phyloP scores from a whole-genome alignment of 441 rosid genomes.

The Biscutella laevigata region DNA sequence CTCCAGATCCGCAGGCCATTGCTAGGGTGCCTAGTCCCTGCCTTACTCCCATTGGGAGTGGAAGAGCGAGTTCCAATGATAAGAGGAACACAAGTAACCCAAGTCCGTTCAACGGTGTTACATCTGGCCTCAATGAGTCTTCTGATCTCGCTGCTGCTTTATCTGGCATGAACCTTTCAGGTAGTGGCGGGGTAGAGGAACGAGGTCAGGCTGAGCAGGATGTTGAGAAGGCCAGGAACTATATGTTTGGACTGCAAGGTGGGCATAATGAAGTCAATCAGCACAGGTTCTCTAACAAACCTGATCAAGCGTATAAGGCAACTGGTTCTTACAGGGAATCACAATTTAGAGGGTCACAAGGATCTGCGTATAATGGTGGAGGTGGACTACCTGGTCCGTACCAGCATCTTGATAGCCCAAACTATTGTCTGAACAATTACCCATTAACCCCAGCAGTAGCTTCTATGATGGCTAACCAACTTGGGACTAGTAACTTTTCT shows the following conservation, averaged over 20 bases:
- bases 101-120: conserved; percentile 45
- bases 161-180: conserved; percentile 61
- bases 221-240: conserved; percentile 42
- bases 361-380: conserved; percentile 43
- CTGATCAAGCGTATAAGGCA: conserved; percentile 45
- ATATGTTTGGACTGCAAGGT: conserved; percentile 47
- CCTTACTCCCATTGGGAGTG: conserved; percentile 76
- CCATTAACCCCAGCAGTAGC: conserved; percentile 52
- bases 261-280: conserved; percentile 44
- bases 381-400: conserved; percentile 40
- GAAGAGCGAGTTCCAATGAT: conserved; percentile 50
- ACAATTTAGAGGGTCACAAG: conserved; percentile 59
- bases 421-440: conserved; percentile 46
- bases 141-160: conserved; percentile 50
- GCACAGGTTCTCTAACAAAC: conserved; percentile 35
- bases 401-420: conserved; percentile 42
- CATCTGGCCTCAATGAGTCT: conserved; percentile 47
- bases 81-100: conserved; percentile 45
- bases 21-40: conserved; percentile 88
- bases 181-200: conserved; percentile 37
- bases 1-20: conserved; percentile 80
- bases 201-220: conserved; percentile 43
- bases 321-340: conserved; percentile 34
- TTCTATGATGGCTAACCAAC: conserved; percentile 56
- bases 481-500: conserved; percentile 49